Conservation (phyloP, 2,329 filamentous ascomycete genomes). For the Xylaria sp. region DNA sequence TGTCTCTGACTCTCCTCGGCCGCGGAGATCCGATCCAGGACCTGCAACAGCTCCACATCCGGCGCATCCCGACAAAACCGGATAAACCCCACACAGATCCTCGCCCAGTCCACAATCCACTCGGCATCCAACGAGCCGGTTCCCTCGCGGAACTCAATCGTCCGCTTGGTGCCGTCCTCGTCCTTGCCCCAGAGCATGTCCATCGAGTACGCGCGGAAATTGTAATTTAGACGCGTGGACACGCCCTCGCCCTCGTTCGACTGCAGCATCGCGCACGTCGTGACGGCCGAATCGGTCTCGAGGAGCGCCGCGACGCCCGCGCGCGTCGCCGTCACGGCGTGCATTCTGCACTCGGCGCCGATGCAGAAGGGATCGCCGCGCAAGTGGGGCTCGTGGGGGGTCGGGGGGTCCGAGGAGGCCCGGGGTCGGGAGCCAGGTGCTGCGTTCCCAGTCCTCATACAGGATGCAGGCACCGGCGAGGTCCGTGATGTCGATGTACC, state of each 20-base stretch:
- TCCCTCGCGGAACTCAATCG: constrained; percentile 37
- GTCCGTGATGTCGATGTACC: constrained; percentile 6
- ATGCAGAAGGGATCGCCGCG: background rate
- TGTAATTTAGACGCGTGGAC: constrained; percentile 22
- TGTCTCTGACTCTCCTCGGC: constrained; percentile 30
- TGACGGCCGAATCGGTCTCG: constrained; percentile 23
- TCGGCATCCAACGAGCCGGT: constrained; percentile 32
- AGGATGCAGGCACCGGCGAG: background rate
- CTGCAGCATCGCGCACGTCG: constrained; percentile 21
- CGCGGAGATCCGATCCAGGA: constrained; percentile 26
- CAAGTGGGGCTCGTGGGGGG: background rate
- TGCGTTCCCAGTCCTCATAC: constrained; percentile 10
- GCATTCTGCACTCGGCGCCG: background rate
- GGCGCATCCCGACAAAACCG: constrained; percentile 18
- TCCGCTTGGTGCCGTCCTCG: background rate
- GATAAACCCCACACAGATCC: constrained; percentile 32
- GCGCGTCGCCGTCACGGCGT: constrained; percentile 1
- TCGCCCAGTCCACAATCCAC: constrained; percentile 34
- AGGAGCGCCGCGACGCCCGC: constrained; percentile 24
- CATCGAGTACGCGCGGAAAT: constrained; percentile 20
- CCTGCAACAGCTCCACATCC: constrained; percentile 13
- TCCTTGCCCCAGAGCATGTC: background rate
- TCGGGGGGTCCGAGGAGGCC: background rate
- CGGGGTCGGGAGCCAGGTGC: constrained; percentile 16
- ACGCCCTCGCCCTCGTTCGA: background rate